Conservation (phyloP, 2,329 filamentous ascomycete genomes). For the Zarea fungicola region DNA sequence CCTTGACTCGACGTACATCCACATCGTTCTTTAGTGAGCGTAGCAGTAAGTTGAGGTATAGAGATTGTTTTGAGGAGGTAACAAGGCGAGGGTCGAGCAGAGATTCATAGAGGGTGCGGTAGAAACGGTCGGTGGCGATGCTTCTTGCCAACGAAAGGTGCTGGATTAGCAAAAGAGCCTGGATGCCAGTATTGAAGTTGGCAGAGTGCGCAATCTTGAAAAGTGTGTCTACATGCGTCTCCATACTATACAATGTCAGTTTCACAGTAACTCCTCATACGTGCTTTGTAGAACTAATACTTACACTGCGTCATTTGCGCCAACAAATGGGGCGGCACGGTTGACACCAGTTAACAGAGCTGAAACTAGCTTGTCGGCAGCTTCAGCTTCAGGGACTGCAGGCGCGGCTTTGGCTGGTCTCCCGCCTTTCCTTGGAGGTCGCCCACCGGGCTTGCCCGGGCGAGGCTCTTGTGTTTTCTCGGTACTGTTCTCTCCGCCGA, state of each 20-base stretch:
- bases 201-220: constrained; percentile 96
- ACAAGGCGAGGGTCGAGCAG: constrained; percentile 83
- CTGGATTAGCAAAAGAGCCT: constrained; percentile 91
- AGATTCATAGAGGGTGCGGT: constrained; percentile 92
- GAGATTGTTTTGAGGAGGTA: constrained; percentile 86
- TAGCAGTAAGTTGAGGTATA: constrained; percentile 91
- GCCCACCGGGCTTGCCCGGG: constrained; percentile 11
- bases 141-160: constrained; percentile 80
- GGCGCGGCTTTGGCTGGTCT: constrained; percentile 23
- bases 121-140: constrained; percentile 83
- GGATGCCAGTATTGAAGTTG: constrained; percentile 98
- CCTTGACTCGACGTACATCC: constrained; percentile 88
- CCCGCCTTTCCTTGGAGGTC: constrained; percentile 22
- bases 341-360: constrained; percentile 92
- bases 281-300: constrained; percentile 23
- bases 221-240: constrained; percentile 85
- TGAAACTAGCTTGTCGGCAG: constrained; percentile 83
- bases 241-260: constrained; percentile 49
- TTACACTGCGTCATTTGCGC: constrained; percentile 69
- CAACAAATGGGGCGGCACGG: constrained; percentile 88
- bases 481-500: constrained; percentile 31
- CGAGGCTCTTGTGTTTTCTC: constrained; percentile 13
- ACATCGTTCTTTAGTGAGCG: constrained; percentile 83
- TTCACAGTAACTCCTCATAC: not conserved
- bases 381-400: constrained; percentile 57